phyloP scores from a whole-genome alignment of 2,329 filamentous ascomycete genomes.

The Pseudogymnoascus sp. region DNA sequence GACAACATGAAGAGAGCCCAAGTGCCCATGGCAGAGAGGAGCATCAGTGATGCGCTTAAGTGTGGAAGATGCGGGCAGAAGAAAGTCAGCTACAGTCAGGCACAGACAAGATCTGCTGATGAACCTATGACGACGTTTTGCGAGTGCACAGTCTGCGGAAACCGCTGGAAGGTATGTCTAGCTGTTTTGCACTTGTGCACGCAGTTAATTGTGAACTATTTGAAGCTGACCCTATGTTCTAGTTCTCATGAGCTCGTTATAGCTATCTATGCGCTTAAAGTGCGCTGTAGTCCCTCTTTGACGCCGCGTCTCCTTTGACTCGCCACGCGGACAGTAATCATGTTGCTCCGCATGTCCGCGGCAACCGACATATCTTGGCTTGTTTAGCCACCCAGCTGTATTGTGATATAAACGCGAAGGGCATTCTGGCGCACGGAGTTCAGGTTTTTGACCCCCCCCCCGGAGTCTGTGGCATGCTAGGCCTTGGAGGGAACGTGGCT shows the following conservation, averaged over 20 bases:
- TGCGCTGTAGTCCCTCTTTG: slow-evolving; percentile 4
- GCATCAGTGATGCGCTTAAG: slow-evolving; percentile 76
- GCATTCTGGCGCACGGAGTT: slow-evolving; percentile 6
- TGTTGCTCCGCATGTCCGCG: not conserved
- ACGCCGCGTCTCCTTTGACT: not conserved
- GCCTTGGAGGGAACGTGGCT: not conserved
- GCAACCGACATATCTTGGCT: not conserved
- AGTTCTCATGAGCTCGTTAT: slow-evolving; percentile 26
- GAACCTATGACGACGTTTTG: slow-evolving; percentile 81
- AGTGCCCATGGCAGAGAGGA: slow-evolving; percentile 86
- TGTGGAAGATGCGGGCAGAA: slow-evolving; percentile 90
- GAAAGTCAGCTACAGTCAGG: slow-evolving; percentile 92
- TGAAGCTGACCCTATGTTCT: slow-evolving; percentile 1
- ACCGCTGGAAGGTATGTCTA: slow-evolving; percentile 60
- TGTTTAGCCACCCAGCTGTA: slow-evolving; percentile 1
- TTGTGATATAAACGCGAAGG: not conserved
- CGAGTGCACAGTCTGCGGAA: slow-evolving; percentile 60
- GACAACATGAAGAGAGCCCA: slow-evolving; percentile 98
- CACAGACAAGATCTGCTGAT: slow-evolving; percentile 90
- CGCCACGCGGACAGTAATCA: slow-evolving; percentile 1
- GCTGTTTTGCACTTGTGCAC: slow-evolving; percentile 8
- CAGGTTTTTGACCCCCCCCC: not conserved
- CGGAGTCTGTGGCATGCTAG: not conserved
- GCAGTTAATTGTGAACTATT: slow-evolving; percentile 4
- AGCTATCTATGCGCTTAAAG: not conserved